phyloP scores from a whole-genome alignment of 345 rosid genomes.

The Sonneratia alba region DNA sequence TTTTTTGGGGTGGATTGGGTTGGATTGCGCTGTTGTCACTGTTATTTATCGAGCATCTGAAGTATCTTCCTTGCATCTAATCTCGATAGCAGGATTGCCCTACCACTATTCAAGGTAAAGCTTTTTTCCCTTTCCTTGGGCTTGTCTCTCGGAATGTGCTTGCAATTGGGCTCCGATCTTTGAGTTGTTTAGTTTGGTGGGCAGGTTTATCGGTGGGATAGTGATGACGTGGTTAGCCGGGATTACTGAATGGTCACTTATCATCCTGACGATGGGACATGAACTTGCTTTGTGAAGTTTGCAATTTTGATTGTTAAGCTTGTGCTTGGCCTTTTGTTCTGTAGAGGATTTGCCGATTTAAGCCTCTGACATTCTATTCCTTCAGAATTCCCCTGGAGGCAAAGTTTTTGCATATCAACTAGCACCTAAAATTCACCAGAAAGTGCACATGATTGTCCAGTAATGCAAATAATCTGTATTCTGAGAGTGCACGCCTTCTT shows the following conservation, averaged over 20 bases:
- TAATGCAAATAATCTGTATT: not conserved
- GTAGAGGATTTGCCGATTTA: not conserved
- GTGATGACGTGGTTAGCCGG: not conserved
- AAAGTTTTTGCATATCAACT: not conserved
- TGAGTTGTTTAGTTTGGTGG: not conserved
- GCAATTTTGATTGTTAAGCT: not conserved
- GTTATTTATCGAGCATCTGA: not conserved
- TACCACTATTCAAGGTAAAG: not conserved
- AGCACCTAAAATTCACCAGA: not conserved
- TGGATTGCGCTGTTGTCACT: not conserved
- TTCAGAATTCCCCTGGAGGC: not conserved
- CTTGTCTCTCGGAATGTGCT: not conserved
- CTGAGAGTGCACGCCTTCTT: not conserved
- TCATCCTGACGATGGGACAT: not conserved
- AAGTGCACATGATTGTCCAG: not conserved
- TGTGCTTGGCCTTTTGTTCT: not conserved
- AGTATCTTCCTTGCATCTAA: not conserved
- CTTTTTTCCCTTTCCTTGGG: not conserved
- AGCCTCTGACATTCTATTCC: not conserved
- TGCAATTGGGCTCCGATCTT: not conserved
- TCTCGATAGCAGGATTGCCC: constrained; percentile 2
- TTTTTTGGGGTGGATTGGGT: not conserved
- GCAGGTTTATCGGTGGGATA: not conserved
- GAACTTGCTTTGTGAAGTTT: not conserved
- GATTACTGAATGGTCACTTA: not conserved